phyloP scores from a whole-genome alignment of 331 rosid genomes.

The Malus hybrid region DNA sequence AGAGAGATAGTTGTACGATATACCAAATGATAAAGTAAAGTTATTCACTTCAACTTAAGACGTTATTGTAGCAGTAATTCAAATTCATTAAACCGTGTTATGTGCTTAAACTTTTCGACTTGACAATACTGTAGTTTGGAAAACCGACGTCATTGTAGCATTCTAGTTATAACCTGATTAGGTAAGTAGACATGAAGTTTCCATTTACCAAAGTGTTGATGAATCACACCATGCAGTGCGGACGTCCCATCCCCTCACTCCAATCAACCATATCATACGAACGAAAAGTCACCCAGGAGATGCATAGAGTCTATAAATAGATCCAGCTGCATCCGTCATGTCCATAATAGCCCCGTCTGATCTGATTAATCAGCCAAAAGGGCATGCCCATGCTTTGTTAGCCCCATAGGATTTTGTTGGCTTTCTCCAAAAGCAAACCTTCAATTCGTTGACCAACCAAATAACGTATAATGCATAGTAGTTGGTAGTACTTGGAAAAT shows the following conservation, averaged over 20 bases:
- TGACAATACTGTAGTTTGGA: no score
- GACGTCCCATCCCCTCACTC: not conserved
- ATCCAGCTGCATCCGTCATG: no score
- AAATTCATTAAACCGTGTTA: no score
- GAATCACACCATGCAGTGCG: not conserved
- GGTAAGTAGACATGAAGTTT: not conserved
- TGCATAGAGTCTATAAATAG: no score
- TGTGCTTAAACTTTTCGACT: no score
- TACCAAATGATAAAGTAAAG: not conserved
- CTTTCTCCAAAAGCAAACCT: not conserved
- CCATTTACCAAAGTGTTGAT: not conserved
- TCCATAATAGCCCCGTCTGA: not conserved
- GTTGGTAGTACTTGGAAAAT: constrained; percentile 20
- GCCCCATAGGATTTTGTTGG: not conserved
- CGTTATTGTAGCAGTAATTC: no score
- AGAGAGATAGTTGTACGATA: no score
- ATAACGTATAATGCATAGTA: not conserved
- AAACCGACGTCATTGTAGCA: no score
- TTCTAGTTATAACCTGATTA: not conserved
- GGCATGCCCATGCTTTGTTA: not conserved
- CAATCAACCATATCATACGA: not conserved
- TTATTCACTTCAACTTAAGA: no score
- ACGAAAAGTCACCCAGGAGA: no score
- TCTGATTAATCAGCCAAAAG: not conserved
- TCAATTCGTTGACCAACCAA: not conserved